A percentile compares a stretch with the other conserved stretches of the same genome.
Conservation (phyloP, 306 rosid species). For the Citrullus colocynthis region DNA sequence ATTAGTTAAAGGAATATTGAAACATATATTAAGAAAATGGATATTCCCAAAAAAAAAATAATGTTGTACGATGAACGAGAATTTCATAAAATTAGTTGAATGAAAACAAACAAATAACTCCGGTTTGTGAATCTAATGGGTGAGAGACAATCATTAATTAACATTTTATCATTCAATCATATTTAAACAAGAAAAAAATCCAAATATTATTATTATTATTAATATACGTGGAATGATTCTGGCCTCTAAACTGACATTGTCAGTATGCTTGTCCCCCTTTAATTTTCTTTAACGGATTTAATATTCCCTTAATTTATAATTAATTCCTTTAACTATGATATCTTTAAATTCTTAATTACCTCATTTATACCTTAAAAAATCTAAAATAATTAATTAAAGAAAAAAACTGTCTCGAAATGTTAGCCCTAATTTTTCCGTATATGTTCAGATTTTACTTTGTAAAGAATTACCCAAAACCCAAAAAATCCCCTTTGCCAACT, state of each 20-base stretch:
- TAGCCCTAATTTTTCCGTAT: not conserved
- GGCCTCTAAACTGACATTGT: not conserved
- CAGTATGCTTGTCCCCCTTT: not conserved
- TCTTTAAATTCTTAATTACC: not conserved
- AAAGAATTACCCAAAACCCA: constrained; percentile 1
- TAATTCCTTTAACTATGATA: not conserved
- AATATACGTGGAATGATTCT: not conserved
- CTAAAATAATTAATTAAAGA: not conserved
- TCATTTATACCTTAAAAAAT: not conserved
- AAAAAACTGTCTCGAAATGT: not conserved
- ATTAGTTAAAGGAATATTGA: too few species aligned
- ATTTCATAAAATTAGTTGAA: not conserved
- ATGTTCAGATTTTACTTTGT: not conserved
- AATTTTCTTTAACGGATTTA: not conserved
- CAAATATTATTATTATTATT: not conserved
- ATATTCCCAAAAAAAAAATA: not conserved
- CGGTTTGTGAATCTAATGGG: not conserved
- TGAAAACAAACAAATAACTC: not conserved
- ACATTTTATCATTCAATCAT: not conserved
- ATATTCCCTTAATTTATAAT: not conserved
- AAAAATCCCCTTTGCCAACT: constrained; percentile 4
- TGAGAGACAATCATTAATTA: not conserved
- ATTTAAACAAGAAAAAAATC: not conserved
- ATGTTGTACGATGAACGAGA: not conserved
- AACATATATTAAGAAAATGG: too few species aligned